Evolutionary conservation across 1,284 basidiomycete genomes (phyloP).

Genomic region (Cystobasidium pallidum): DNA sequence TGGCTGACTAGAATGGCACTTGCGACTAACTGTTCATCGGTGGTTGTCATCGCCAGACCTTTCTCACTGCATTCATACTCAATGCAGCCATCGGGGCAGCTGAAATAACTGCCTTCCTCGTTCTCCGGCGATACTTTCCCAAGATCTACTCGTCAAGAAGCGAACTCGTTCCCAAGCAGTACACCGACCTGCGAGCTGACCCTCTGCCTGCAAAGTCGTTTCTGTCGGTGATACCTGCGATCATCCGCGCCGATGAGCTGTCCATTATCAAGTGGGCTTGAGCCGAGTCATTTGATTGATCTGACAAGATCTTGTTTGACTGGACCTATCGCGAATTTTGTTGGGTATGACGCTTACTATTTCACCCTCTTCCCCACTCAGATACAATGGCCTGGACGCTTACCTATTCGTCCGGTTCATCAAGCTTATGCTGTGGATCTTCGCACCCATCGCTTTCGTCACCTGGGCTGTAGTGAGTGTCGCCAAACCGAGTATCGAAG

Average conservation of each 20-base stretch:
- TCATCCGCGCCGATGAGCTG: conserved; percentile 52
- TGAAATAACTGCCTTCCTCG: conserved; percentile 55
- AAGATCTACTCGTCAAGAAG: conserved; percentile 58
- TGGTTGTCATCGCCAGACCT: conserved; percentile 43
- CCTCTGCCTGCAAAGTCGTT: conserved; percentile 54
- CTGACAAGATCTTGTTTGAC: no score
- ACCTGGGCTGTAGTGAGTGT: conserved; percentile 53
- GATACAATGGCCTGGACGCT: conserved; percentile 82
- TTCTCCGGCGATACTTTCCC: conserved; percentile 56
- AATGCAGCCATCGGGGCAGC: conserved; percentile 54
- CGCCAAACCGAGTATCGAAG: no score
- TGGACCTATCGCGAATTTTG: no score
- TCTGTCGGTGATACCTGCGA: conserved; percentile 56
- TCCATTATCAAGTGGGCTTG: conserved; percentile 44
- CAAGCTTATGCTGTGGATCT: conserved; percentile 72
- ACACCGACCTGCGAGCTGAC: conserved; percentile 52
- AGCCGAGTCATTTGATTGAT: background rate
- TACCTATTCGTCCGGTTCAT: conserved; percentile 92
- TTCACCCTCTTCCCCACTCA: background rate
- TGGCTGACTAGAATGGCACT: no score
- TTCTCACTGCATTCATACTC: conserved; percentile 52
- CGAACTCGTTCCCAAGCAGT: conserved; percentile 45
- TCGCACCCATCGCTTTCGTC: conserved; percentile 75
- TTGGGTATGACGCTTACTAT: no score
- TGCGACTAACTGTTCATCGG: no score